Conservation (phyloP, 2,329 filamentous ascomycete species). For the Thermochaetoides dissita region DNA sequence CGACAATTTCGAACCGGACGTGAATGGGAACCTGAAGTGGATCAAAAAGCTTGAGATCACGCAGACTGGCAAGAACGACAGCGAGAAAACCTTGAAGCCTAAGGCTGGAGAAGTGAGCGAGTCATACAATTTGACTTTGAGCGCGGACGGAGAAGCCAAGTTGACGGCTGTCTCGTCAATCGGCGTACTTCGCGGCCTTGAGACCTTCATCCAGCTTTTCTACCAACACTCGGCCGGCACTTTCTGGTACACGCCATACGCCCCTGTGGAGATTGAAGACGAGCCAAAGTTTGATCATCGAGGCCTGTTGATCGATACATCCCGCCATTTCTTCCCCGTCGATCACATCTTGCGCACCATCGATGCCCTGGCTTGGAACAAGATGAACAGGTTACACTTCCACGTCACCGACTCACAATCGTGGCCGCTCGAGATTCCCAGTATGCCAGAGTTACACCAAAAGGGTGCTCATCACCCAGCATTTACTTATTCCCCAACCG, state of each 20-base stretch:
- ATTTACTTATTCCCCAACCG: conserved; percentile 51
- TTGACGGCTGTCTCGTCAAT: conserved; percentile 53
- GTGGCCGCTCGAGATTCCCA: conserved; percentile 70
- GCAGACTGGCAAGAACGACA: conserved; percentile 40
- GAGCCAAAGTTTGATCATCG: conserved; percentile 61
- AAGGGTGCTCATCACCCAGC: conserved; percentile 60
- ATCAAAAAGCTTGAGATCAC: conserved; percentile 48
- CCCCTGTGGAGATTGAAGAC: conserved; percentile 61
- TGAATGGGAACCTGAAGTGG: conserved; percentile 27
- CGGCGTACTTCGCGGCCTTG: conserved; percentile 59
- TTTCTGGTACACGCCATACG: conserved; percentile 52
- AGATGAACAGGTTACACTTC: conserved; percentile 70
- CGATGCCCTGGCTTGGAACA: conserved; percentile 63
- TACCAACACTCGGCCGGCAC: conserved; percentile 49
- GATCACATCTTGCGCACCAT: conserved; percentile 59
- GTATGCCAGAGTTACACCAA: conserved; percentile 54
- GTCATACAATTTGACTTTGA: conserved; percentile 55
- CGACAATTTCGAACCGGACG: conserved; percentile 49
- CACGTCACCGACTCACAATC: conserved; percentile 75
- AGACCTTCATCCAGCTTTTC: conserved; percentile 69
- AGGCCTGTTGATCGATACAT: conserved; percentile 66
- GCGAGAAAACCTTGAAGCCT: conserved; percentile 42
- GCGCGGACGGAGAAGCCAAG: conserved; percentile 40
- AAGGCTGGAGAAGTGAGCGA: conserved; percentile 55
- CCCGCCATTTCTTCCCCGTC: conserved; percentile 57